Evolutionary conservation across 179 eudicot species (phyloP).

Genomic region (Beta corolliflora): DNA sequence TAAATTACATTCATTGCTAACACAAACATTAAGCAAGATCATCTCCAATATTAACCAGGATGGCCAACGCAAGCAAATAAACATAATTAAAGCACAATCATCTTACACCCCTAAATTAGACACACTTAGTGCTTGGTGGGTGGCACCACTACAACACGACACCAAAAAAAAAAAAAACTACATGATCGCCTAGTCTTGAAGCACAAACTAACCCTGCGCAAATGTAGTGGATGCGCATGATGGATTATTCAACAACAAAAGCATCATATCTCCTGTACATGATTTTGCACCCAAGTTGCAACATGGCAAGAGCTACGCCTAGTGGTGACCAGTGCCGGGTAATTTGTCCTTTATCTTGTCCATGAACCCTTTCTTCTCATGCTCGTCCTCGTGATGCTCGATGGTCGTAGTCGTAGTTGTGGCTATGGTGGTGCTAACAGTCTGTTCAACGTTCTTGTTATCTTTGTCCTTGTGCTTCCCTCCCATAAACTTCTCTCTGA

Average conservation of each 20-base stretch:
- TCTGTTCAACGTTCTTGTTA: background rate
- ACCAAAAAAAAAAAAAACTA: background rate
- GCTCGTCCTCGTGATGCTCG: slow-evolving; percentile 43
- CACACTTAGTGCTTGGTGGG: too few relatives aligned
- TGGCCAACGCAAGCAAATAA: too few relatives aligned
- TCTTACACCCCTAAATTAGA: too few relatives aligned
- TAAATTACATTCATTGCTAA: too few relatives aligned
- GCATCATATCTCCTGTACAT: background rate
- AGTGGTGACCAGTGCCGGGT: slow-evolving; percentile 46
- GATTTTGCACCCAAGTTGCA: background rate
- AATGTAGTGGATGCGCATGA: background rate
- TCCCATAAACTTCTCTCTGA: slow-evolving; percentile 47
- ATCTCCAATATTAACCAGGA: too few relatives aligned
- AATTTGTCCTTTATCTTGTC: slow-evolving; percentile 62
- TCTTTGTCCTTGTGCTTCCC: slow-evolving; percentile 26
- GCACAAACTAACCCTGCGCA: background rate
- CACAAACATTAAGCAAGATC: too few relatives aligned
- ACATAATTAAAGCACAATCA: too few relatives aligned
- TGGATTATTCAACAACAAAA: slow-evolving; percentile 21
- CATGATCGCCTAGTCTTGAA: too few relatives aligned
- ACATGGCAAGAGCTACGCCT: too few relatives aligned
- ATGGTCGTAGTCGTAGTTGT: slow-evolving; percentile 17
- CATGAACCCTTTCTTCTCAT: slow-evolving; percentile 40
- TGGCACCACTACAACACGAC: too few relatives aligned
- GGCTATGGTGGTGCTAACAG: slow-evolving; percentile 6